Conservation (phyloP, 129 eudicot species). For the Lonicera japonica region DNA sequence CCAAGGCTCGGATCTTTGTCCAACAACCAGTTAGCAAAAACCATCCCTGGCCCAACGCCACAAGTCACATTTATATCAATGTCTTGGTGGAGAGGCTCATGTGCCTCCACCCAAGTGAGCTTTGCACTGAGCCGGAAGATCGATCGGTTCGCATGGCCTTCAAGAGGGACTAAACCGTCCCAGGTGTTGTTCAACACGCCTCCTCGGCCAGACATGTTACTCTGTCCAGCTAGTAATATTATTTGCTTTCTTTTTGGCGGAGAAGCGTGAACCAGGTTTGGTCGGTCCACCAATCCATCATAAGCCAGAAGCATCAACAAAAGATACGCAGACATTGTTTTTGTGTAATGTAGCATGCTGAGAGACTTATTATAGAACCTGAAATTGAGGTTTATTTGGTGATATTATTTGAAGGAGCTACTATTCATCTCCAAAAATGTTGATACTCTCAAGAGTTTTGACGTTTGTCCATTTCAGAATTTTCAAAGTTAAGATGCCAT, state of each 20-base stretch:
- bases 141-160: conserved; percentile 29
- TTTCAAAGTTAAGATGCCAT: too few relatives aligned
- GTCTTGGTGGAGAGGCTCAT: conserved; percentile 75
- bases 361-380: background rate
- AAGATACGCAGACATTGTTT: conserved; percentile 20
- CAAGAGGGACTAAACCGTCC: conserved; percentile 58
- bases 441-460: too few relatives aligned
- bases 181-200: conserved; percentile 60
- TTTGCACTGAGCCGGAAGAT: conserved; percentile 46
- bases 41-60: conserved; percentile 82
- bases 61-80: conserved; percentile 46
- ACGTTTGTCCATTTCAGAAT: too few relatives aligned
- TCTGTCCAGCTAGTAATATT: conserved; percentile 76
- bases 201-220: conserved; percentile 93
- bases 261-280: background rate
- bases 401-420: background rate
- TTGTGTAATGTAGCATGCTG: background rate
- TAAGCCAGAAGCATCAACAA: conserved; percentile 21
- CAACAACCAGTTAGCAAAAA: conserved; percentile 50
- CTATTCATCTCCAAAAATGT: too few relatives aligned
- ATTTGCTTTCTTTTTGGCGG: conserved; percentile 24
- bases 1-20: conserved; percentile 27
- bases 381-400: background rate
- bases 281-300: conserved; percentile 25
- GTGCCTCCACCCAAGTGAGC: conserved; percentile 50